Percentiles rank a stretch among this genome's conserved stretches.
Conservation (phyloP, 2,329 filamentous ascomycete genomes). For the Sarocladium brachiariae region DNA sequence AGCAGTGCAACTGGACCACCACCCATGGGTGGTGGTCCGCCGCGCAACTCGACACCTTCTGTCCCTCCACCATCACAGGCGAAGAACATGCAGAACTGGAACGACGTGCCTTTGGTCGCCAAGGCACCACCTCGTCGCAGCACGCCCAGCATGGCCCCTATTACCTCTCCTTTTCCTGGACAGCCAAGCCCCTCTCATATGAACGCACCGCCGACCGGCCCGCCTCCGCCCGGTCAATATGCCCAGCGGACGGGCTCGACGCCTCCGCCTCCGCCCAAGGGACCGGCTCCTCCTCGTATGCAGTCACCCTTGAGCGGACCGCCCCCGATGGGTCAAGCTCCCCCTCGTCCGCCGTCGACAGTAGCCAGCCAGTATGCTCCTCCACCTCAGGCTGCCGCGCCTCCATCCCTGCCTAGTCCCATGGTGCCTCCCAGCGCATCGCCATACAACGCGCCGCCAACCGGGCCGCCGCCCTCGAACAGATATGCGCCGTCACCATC, state of each 20-base stretch:
- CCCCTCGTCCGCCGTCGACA: conserved; percentile 55
- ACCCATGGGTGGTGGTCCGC: conserved; percentile 29
- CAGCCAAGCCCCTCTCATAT: conserved; percentile 39
- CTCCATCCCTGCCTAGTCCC: conserved; percentile 47
- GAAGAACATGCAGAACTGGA: conserved; percentile 78
- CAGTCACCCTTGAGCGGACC: conserved; percentile 62
- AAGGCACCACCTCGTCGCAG: conserved; percentile 66
- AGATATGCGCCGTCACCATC: conserved; percentile 67
- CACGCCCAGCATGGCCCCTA: conserved; percentile 61
- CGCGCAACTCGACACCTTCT: conserved; percentile 60
- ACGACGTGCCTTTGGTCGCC: conserved; percentile 83
- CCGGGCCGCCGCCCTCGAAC: conserved; percentile 61
- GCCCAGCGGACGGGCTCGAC: conserved; percentile 58
- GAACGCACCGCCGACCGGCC: conserved; percentile 35
- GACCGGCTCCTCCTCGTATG: conserved; percentile 59
- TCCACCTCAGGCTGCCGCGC: conserved; percentile 57
- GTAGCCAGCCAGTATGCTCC: conserved; percentile 49
- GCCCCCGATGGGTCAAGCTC: conserved; percentile 46
- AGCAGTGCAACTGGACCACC: conserved; percentile 26
- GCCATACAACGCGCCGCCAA: conserved; percentile 77
- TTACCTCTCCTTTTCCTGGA: conserved; percentile 69
- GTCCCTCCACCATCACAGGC: conserved; percentile 64
- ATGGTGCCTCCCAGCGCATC: conserved; percentile 69
- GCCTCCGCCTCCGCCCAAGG: conserved; percentile 79
- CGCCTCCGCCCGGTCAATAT: conserved; percentile 52